Evolutionary conservation across 257 asterid species (phyloP).

Genomic region (Osmanthus fragrans): DNA sequence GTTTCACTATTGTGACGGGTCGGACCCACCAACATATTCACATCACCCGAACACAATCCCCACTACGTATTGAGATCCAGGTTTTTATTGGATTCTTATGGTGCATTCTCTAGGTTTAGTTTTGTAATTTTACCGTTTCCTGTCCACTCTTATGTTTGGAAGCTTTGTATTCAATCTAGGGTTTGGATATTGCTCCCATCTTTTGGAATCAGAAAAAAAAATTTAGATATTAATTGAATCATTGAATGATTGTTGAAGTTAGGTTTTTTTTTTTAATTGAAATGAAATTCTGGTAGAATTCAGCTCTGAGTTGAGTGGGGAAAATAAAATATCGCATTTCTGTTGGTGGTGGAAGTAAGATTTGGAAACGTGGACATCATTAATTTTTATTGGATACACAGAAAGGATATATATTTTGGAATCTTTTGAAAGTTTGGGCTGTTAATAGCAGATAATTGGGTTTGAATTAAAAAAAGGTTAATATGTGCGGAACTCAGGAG

Average conservation of each 20-base stretch:
- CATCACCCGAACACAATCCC: neutral
- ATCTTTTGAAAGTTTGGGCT: neutral
- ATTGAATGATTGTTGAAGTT: conserved; percentile 25
- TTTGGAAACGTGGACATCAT: conserved; percentile 4
- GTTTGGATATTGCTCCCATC: neutral
- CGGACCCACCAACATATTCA: conserved; percentile 16
- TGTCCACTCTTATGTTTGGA: neutral
- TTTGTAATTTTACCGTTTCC: neutral
- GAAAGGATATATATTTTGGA: neutral
- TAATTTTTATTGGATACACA: neutral
- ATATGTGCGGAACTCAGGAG: conserved; percentile 40
- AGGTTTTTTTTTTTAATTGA: conserved; percentile 20
- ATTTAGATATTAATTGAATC: neutral
- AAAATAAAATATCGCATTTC: conserved; percentile 17
- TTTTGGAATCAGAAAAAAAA: conserved; percentile 2
- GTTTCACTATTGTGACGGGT: conserved; percentile 31
- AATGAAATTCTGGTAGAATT: conserved; percentile 11
- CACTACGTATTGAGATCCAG: conserved; percentile 10
- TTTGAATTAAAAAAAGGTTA: conserved; percentile 36
- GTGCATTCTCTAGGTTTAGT: neutral
- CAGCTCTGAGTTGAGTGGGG: conserved; percentile 24
- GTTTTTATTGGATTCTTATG: conserved; percentile 21
- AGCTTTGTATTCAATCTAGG: conserved; percentile 15
- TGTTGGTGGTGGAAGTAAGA: conserved; percentile 24
- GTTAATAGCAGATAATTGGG: conserved; percentile 16